Base-by-base conservation (phyloP, 129 eudicot species). In the Silybum marianum region DNA sequence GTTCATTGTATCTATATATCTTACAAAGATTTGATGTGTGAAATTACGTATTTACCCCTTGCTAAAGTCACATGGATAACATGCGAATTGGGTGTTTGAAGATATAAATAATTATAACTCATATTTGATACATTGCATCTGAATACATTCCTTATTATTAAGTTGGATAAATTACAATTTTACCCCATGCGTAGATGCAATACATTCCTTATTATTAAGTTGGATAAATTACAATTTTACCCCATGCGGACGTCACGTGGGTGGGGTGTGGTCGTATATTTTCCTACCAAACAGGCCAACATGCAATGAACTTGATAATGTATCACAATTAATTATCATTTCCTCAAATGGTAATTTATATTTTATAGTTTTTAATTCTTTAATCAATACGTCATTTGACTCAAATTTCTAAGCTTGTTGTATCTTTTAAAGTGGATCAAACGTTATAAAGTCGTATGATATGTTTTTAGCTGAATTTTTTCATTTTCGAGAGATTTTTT, bases 221-320 rank as follows among this genome's bases (percentile, higher is more conserved):
- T 18, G 24, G 34, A 3, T 74, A 30, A 46, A 63, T 26, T 7
- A 26, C 1, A 74, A 22, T 74, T 74, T 65, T 21, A 36, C 32
- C 48, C 38, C 74, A 70, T 70, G 34, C 44, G 24, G 74, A 70
- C 34, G 74, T 60, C 78, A 74, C 36, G 60, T 65, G 73, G 62
- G 39, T 77, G 73, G 39, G 80, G 32, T 24, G 24, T 21, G 39
- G 58, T 38, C 7, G 65, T 38, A 24, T 16, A 77, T 38, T 66
- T 66, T 77, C 73, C 2, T 39, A 77, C 81, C 42, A 22, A 66
- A 66, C 39, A 34, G n/a, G 63, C 63, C 81, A 77, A 65, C 73
- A 66, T 77, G 18, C 81, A 77, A 38, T 65, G 81, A 66, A 77
- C 26, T 77, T 77, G 73, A 39, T 36, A 66, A 5, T 28, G 19